These are phyloP conservation scores for Pseudonitzschia delicatissima DNA, from an alignment of 108 stramenopile genomes.

Conservation along the genomic window DNA sequence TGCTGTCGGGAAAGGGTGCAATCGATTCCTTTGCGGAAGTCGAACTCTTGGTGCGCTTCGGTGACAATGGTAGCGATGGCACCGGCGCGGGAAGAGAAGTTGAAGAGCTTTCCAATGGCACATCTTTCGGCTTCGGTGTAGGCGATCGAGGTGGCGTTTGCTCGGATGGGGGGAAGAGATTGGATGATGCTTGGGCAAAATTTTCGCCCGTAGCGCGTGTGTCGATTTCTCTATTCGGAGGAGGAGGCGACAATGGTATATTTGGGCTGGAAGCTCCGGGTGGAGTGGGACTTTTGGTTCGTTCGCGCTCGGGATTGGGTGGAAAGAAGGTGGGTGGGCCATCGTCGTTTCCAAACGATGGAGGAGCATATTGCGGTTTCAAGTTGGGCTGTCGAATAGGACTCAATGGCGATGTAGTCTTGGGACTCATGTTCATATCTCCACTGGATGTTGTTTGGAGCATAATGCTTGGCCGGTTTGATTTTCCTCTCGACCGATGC, in stretches of 20 bases:
- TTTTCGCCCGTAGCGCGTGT: not conserved
- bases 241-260: conserved; percentile 37
- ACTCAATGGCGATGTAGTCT: conserved; percentile 29
- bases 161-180: conserved; percentile 17
- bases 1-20: not conserved
- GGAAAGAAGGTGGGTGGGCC: conserved; percentile 1
- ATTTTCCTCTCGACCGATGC: conserved; percentile 13
- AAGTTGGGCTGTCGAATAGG: conserved; percentile 26
- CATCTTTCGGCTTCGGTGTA: conserved; percentile 19
- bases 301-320: conserved; percentile 11
- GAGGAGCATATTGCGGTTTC: conserved; percentile 24
- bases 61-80: not conserved
- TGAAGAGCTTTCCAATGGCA: not conserved
- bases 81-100: conserved; percentile 8
- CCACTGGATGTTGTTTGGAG: conserved; percentile 21
- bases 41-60: conserved; percentile 7
- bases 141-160: conserved; percentile 25
- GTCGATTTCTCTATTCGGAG: conserved; percentile 20
- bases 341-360: conserved; percentile 1
- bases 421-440: conserved; percentile 34
- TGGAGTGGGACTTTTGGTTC: conserved; percentile 28
- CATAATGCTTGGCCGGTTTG: conserved; percentile 3
- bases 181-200: conserved; percentile 13
- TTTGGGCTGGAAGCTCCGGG: not conserved
- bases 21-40: conserved; percentile 14